phyloP scores from a whole-genome alignment of 306 rosid genomes.

The Fragaria vesca region DNA sequence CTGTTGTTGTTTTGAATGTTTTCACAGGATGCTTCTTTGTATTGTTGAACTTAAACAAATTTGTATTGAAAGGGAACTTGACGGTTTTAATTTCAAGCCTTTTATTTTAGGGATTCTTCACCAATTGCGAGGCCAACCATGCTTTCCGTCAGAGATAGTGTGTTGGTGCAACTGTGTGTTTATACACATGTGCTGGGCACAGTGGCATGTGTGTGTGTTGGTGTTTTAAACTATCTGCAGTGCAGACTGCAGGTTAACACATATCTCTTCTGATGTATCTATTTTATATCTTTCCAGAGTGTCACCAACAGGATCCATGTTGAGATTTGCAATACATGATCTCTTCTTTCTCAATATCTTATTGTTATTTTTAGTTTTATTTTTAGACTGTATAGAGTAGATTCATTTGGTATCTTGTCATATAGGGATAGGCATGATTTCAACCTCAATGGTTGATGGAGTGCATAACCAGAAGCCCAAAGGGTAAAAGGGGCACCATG shows the following conservation, averaged over 20 bases:
- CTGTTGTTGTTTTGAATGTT: neutral
- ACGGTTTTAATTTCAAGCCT: neutral
- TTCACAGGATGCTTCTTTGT: neutral
- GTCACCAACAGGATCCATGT: neutral
- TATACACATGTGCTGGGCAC: neutral
- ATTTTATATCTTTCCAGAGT: neutral
- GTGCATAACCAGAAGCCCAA: neutral
- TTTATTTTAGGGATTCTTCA: neutral
- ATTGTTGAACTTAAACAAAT: too few relatives aligned
- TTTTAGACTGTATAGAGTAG: neutral
- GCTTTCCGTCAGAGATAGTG: neutral
- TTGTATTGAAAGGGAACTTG: neutral
- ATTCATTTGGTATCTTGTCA: neutral
- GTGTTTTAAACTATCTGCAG: neutral
- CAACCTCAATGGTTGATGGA: neutral
- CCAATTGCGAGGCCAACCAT: neutral
- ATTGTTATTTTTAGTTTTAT: too few relatives aligned
- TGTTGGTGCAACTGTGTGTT: neutral
- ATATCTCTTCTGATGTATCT: neutral
- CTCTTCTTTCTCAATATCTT: constrained; percentile 2
- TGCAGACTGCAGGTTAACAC: neutral
- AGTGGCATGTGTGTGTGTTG: neutral
- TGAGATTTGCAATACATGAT: neutral
- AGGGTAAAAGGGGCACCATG: neutral
- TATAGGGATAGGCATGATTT: neutral